Evolutionary conservation across 352 stramenopile species (phyloP).

Genomic region (Stramenopiles sp.): DNA sequence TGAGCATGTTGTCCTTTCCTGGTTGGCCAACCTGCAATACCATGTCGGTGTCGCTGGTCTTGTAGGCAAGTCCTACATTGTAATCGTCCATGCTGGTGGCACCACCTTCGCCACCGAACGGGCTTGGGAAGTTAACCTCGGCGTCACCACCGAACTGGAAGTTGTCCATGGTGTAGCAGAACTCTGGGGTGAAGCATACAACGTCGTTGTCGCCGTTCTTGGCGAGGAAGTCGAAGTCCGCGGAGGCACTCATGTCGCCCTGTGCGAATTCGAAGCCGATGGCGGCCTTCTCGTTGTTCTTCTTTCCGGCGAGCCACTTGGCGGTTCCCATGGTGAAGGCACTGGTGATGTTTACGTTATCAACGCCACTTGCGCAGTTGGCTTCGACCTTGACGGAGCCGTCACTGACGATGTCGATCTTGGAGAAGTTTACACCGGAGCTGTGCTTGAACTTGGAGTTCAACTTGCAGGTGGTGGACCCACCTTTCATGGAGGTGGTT

Average conservation of each 20-base stretch:
- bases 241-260: not conserved
- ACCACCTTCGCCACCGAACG: not conserved
- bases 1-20: not conserved
- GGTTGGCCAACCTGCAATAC: not conserved
- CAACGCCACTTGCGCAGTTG: not conserved
- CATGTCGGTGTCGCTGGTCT: not conserved
- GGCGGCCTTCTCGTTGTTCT: not conserved
- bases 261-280: slow-evolving; percentile 9
- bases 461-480: not conserved
- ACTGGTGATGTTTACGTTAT: not conserved
- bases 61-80: not conserved
- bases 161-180: slow-evolving; percentile 12
- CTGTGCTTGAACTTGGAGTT: slow-evolving; percentile 5
- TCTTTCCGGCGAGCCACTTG: slow-evolving; percentile 1
- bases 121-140: not conserved
- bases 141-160: not conserved
- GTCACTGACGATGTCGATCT: slow-evolving; percentile 12
- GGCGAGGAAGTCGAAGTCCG: slow-evolving; percentile 2
- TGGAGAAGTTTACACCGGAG: not conserved
- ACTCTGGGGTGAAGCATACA: not conserved
- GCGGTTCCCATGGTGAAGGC: slow-evolving; percentile 9
- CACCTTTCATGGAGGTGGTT: not conserved
- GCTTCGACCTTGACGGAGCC: not conserved
- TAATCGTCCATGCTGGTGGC: not conserved
- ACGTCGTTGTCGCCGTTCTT: slow-evolving; percentile 4